phyloP scores from a whole-genome alignment of 2,329 filamentous ascomycete species.

The Fusarium pseudograminearum region DNA sequence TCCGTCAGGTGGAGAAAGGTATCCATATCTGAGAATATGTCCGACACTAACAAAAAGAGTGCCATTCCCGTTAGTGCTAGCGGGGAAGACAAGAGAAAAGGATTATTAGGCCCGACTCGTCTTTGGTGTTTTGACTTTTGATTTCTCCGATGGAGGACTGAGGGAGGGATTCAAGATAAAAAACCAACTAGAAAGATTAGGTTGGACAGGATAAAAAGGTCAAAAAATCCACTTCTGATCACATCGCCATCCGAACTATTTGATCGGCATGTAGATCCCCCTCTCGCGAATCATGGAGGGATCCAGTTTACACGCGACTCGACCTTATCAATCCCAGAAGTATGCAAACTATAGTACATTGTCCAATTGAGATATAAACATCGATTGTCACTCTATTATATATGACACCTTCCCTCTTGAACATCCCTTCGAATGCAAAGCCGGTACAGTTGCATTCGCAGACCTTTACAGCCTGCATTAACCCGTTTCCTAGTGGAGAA shows the following conservation, averaged over 20 bases:
- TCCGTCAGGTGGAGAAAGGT: slow-evolving; percentile 2
- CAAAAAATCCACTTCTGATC: neutral
- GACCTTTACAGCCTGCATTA: neutral
- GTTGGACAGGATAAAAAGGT: neutral
- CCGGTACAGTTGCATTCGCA: neutral
- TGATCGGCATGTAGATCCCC: slow-evolving; percentile 9
- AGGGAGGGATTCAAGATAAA: neutral
- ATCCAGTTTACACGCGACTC: slow-evolving; percentile 2
- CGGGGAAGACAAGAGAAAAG: neutral
- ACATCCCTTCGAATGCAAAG: neutral
- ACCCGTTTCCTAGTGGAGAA: neutral
- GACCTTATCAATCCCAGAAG: neutral
- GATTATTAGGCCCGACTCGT: neutral
- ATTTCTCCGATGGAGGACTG: neutral
- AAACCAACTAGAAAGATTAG: neutral
- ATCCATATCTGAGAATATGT: neutral
- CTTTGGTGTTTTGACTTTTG: neutral
- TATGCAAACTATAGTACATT: neutral
- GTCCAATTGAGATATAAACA: neutral
- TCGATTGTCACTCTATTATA: neutral
- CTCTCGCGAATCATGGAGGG: slow-evolving; percentile 1
- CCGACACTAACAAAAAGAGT: neutral
- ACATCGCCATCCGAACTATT: neutral
- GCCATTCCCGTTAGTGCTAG: neutral
- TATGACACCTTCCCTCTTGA: neutral